These are phyloP conservation scores for Endothia cerciana DNA, from an alignment of 2,329 filamentous ascomycete species.

Conservation along the genomic window DNA sequence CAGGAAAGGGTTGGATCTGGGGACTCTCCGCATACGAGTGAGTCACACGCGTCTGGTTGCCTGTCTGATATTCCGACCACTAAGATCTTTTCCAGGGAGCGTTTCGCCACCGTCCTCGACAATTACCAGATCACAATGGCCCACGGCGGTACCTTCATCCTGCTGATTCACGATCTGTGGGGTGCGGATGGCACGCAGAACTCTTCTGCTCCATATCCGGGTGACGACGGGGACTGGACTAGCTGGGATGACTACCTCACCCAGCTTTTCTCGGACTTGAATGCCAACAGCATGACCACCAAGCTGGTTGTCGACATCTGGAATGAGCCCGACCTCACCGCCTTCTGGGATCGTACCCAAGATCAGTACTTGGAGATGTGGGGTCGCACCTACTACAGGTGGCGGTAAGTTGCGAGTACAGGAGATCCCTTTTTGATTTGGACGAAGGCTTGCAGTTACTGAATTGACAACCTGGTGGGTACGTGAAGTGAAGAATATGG, in stretches of 20 bases:
- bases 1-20: constrained; percentile 31
- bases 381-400: constrained; percentile 31
- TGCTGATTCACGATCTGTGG: constrained; percentile 52
- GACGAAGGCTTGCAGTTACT: background rate
- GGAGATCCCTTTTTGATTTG: too few relatives aligned
- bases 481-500: constrained; percentile 10
- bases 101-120: constrained; percentile 47
- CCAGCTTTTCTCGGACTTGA: constrained; percentile 41
- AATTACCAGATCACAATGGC: constrained; percentile 50
- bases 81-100: constrained; percentile 27
- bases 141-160: constrained; percentile 47
- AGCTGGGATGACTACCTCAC: constrained; percentile 48
- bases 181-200: constrained; percentile 49
- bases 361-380: constrained; percentile 47
- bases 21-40: constrained; percentile 28
- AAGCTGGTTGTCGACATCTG: constrained; percentile 53
- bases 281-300: constrained; percentile 41
- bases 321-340: constrained; percentile 54
- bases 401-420: constrained; percentile 37
- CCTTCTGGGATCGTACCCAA: constrained; percentile 43
- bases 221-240: constrained; percentile 54
- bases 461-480: background rate
- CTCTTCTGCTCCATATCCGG: constrained; percentile 45
- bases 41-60: background rate
- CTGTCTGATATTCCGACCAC: background rate